Evolutionary conservation across 2,329 filamentous ascomycete genomes (phyloP).

Genomic region (Stagonosporopsis tanaceti): DNA sequence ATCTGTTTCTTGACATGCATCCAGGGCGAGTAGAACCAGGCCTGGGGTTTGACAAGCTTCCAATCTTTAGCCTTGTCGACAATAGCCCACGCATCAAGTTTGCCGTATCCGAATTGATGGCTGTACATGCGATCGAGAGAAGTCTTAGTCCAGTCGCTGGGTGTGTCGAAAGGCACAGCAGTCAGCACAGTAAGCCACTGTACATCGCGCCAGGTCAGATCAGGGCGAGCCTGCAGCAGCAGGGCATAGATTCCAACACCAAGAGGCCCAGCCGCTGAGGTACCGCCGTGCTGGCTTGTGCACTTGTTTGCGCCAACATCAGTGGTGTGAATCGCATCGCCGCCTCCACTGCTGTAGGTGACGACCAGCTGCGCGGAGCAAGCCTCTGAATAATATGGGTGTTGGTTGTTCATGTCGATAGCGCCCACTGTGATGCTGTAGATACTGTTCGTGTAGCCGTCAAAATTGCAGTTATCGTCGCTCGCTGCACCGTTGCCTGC

Average conservation of each 20-base stretch:
- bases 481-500: slow-evolving; percentile 88
- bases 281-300: slow-evolving; percentile 85
- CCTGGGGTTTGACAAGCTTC: slow-evolving; percentile 90
- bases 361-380: slow-evolving; percentile 96
- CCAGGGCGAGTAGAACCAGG: slow-evolving; percentile 95
- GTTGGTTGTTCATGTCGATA: slow-evolving; percentile 83
- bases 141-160: slow-evolving; percentile 84
- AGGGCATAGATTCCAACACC: slow-evolving; percentile 92
- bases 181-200: slow-evolving; percentile 90
- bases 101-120: slow-evolving; percentile 95
- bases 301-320: slow-evolving; percentile 87
- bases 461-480: slow-evolving; percentile 98
- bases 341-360: slow-evolving; percentile 91
- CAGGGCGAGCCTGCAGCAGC: slow-evolving; percentile 82
- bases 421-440: slow-evolving; percentile 98
- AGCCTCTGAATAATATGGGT: slow-evolving; percentile 95
- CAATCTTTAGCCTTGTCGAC: slow-evolving; percentile 87
- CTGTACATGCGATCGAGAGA: slow-evolving; percentile 85
- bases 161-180: slow-evolving; percentile 79
- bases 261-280: slow-evolving; percentile 91
- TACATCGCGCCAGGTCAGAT: slow-evolving; percentile 91
- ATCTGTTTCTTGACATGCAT: slow-evolving; percentile 86
- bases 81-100: slow-evolving; percentile 85
- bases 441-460: slow-evolving; percentile 99
- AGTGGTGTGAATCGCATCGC: slow-evolving; percentile 93